Evolutionary conservation across 345 rosid genomes (phyloP).

Genomic region (Aegle marmelos): DNA sequence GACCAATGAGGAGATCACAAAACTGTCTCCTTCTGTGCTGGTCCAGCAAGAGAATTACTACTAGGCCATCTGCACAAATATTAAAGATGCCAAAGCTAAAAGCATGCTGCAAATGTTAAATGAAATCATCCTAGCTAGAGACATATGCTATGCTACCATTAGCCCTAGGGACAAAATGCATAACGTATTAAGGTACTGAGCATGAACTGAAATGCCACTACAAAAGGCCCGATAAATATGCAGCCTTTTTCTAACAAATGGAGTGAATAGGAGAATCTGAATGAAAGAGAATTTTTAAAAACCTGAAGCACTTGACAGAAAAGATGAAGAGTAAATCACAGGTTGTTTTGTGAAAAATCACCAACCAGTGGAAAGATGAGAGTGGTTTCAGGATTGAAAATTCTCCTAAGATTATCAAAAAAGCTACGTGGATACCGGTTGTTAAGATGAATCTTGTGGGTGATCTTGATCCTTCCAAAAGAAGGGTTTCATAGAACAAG

Average conservation of each 20-base stretch:
- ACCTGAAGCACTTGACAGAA: not conserved
- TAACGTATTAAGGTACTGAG: not conserved
- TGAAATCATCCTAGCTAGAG: not conserved
- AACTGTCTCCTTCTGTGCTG: constrained; percentile 51
- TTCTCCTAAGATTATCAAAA: constrained; percentile 19
- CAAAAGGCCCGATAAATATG: constrained; percentile 48
- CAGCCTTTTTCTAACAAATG: constrained; percentile 29
- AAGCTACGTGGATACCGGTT: constrained; percentile 14
- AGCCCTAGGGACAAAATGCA: constrained; percentile 10
- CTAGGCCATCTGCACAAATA: constrained; percentile 14
- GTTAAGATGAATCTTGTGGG: constrained; percentile 7
- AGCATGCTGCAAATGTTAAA: not conserved
- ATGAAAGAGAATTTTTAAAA: not conserved
- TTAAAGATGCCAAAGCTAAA: constrained; percentile 1
- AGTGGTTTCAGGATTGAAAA: not conserved
- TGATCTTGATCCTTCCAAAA: constrained; percentile 56
- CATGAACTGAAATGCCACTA: constrained; percentile 3
- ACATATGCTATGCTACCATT: not conserved
- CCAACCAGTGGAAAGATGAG: constrained; percentile 31
- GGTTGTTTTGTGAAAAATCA: constrained; percentile 42
- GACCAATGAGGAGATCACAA: constrained; percentile 57
- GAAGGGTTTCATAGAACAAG: constrained; percentile 63
- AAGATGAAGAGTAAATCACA: constrained; percentile 4
- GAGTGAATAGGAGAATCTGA: constrained; percentile 8
- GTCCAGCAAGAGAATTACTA: constrained; percentile 21